Evolutionary conservation across 1,139 yeast species (phyloP).

Genomic region (Pneumocystis carinii): DNA sequence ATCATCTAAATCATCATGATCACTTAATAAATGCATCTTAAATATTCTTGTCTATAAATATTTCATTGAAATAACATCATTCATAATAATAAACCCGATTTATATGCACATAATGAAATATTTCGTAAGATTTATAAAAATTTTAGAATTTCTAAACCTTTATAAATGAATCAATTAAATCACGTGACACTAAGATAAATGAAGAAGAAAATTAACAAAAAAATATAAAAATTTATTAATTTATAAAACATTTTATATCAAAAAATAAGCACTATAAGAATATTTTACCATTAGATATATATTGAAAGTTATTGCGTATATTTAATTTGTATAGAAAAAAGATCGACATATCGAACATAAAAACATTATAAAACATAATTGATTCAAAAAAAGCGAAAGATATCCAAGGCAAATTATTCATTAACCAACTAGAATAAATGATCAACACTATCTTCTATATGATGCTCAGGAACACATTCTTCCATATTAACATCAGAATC

Average conservation of each 20-base stretch:
- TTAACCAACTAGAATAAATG: not conserved
- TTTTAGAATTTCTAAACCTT: no score
- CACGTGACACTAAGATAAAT: no score
- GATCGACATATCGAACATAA: not conserved
- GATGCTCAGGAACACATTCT: not conserved
- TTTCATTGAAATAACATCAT: not conserved
- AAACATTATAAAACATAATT: not conserved
- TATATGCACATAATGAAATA: not conserved
- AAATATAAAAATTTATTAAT: not conserved
- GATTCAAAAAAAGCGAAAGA: not conserved
- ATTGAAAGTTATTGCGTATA: not conserved
- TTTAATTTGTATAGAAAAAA: no score
- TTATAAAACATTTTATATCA: not conserved
- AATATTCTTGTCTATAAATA: not conserved
- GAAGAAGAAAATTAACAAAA: not conserved
- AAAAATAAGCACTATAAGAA: not conserved
- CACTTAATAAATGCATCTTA: not conserved
- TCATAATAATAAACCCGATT: not conserved
- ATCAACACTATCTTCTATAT: not conserved
- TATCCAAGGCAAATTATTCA: not conserved
- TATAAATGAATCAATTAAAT: no score
- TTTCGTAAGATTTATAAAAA: not conserved
- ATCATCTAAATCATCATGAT: slow-evolving; percentile 16
- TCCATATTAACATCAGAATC: not conserved
- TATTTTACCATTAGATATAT: not conserved